Evolutionary conservation across 192 early-diverging fungal genomes (phyloP), one percentile per base, ranked within the genome.

Genomic region (Gamsiella multidivaricata): DNA sequence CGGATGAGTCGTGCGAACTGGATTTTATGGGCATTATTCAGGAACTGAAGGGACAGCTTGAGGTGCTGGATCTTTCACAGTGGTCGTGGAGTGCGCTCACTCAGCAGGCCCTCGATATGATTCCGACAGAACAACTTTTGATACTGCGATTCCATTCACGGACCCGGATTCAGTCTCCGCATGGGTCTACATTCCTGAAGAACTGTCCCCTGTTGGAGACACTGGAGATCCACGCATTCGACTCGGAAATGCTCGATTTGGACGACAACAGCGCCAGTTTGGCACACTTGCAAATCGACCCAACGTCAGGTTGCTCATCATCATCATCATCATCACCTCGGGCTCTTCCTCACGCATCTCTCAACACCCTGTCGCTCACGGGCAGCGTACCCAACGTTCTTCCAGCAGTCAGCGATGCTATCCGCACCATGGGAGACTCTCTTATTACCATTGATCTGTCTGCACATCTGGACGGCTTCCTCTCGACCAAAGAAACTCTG

Each of bases 361-460:
- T 69, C 11, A 36, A 28, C 7, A 15, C 33, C 14, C 37, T 69
- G 23, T 61, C 69, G 2, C 31, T 70, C 28, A 45, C 69, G 9
- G 69, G 69, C 15, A 61, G 57, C 42, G 59, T 70, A n/a, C 58
- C 22, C 3, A 53, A 70, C 42, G 69, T 70, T 18, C 43, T 70
- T 6, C 50, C 58, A 1, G 59, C 57, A 3, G 29, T 55, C 22
- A 46, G 50, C 23, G 69, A 70, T 31, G 69, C 69, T 9, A 61
- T 70, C 25, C 37, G 3, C 0, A 32, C 15, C 42, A 61, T 55
- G 58, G 57, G 51, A 6, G 34, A 33, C 34, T 60, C 68, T 17
- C 33, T 70, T 9, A 15, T 29, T 1, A 47, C 41, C 5, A 61
- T 70, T 18, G 59, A 70, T 5, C 42, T 70, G 12, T 17, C 50